Evolutionary conservation across 306 rosid species (phyloP), one percentile per base, ranked within the genome.

Genomic region (Mimosa bimucronata): DNA sequence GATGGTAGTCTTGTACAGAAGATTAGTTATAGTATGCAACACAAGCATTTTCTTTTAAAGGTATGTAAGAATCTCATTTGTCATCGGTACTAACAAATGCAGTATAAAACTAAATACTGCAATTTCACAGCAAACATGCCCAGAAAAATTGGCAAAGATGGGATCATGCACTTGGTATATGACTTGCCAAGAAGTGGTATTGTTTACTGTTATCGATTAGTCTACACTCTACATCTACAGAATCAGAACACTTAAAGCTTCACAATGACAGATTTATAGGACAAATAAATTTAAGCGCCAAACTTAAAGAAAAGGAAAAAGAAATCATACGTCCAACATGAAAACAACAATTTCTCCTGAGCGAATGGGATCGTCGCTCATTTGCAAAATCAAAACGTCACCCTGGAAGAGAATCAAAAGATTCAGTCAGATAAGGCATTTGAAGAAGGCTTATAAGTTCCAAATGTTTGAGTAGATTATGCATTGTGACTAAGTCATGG

Each of bases 321-420:
- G 15, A 78, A 31, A 31, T 40, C 83, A 52, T 87, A 91, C 97
- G 50, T 91, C 86, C 4, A 86, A 30, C 28, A 82, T 90, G 80
- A 77, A 91, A 83, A 93, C 98, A n/a, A 91, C 82, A 38, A 92
- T 89, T 37, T 92, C 97, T 77, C 97, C 97, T 0, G 94, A 79
- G 41, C 91, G 94, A 73, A 91, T 84, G 60, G 97, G 96, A 74
- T 87, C 86, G 73, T 89, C 66, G 70, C 71, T 85, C 96, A 86
- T 84, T 67, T 55, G 82, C 89, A 92, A 87, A 79, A 92, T 89
- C 46, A 92, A 82, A 85, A 92, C 83, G 76, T 92, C 96, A 3
- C 96, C 97, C 94, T 90, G 81, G 57, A 73, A 71, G 16, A 57
- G 31, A 73, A 67, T 81, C 73, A 28, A 31, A 82, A 72, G 0